phyloP scores from a whole-genome alignment of 176 grass and related monocot species.

The Dendrocalamus sinicus region DNA sequence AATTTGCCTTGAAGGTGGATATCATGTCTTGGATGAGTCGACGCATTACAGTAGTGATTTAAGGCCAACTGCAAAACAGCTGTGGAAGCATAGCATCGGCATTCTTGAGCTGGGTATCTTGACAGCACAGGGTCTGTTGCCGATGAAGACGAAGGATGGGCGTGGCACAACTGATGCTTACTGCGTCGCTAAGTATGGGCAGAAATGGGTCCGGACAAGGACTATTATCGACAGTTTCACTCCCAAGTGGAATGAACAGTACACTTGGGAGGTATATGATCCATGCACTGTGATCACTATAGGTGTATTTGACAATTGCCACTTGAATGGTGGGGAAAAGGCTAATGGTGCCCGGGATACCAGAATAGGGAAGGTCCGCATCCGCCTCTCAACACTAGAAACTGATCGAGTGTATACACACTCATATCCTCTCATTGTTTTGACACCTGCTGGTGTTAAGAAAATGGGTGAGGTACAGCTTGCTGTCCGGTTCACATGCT shows the following conservation, averaged over 20 bases:
- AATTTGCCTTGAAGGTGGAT: constrained; percentile 72
- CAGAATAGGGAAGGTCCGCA: constrained; percentile 72
- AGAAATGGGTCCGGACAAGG: constrained; percentile 77
- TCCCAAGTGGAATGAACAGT: constrained; percentile 80
- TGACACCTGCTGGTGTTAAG: constrained; percentile 65
- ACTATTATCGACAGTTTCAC: constrained; percentile 69
- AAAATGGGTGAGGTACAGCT: constrained; percentile 79
- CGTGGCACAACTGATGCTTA: constrained; percentile 76
- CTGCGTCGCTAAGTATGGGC: constrained; percentile 76
- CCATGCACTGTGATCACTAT: constrained; percentile 74
- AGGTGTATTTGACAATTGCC: constrained; percentile 77
- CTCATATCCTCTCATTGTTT: constrained; percentile 66
- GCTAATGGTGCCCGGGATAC: constrained; percentile 65
- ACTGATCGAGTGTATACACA: constrained; percentile 76
- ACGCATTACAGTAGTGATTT: constrained; percentile 82
- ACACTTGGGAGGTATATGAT: constrained; percentile 75
- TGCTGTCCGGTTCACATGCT: constrained; percentile 72
- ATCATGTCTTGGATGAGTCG: constrained; percentile 78
- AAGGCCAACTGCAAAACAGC: constrained; percentile 67
- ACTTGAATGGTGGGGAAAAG: constrained; percentile 68
- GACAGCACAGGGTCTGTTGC: constrained; percentile 63
- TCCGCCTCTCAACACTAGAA: constrained; percentile 71
- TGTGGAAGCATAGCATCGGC: constrained; percentile 74
- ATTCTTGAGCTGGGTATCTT: constrained; percentile 69
- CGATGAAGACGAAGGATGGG: constrained; percentile 79